Conservation (phyloP, 176 grass and related monocot species). For the Musa troglodytarum region DNA sequence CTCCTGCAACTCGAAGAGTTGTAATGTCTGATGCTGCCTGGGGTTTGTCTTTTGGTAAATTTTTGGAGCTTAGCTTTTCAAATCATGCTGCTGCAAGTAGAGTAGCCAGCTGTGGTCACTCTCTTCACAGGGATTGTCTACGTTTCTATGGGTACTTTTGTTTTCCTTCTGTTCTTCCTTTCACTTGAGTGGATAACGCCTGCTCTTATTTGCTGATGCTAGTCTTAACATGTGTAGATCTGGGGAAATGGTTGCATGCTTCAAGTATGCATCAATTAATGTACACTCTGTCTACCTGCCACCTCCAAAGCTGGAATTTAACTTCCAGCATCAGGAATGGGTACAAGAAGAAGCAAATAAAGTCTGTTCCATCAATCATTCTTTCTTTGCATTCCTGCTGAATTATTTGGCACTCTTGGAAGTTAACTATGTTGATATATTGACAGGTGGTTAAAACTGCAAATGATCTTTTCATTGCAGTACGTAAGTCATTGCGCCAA, state of each 20-base stretch:
- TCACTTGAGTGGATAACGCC: neutral
- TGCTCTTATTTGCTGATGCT: neutral
- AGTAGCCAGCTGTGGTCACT: conserved; percentile 97
- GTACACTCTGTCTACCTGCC: conserved; percentile 91
- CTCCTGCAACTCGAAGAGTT: conserved; percentile 88
- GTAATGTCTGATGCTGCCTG: conserved; percentile 99
- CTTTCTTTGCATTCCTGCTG: conserved; percentile 6
- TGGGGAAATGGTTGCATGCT: conserved; percentile 86
- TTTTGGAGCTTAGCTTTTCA: conserved; percentile 99
- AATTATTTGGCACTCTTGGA: conserved; percentile 1
- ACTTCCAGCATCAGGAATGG: conserved; percentile 87
- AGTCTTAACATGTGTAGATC: conserved; percentile 34
- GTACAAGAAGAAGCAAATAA: conserved; percentile 81
- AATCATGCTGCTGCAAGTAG: conserved; percentile 97
- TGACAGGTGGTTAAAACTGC: conserved; percentile 53
- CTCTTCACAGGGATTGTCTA: conserved; percentile 96
- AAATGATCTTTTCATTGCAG: conserved; percentile 63
- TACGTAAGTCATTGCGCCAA: conserved; percentile 54
- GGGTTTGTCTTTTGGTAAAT: conserved; percentile 97
- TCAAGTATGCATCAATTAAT: conserved; percentile 77
- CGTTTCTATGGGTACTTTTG: conserved; percentile 81
- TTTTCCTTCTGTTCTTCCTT: neutral
- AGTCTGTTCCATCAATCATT: conserved; percentile 23
- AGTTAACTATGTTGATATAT: conserved; percentile 23
- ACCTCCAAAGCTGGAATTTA: conserved; percentile 89